Base-by-base conservation (phyloP, 2,329 filamentous ascomycete genomes). In the Fusarium longipes region DNA sequence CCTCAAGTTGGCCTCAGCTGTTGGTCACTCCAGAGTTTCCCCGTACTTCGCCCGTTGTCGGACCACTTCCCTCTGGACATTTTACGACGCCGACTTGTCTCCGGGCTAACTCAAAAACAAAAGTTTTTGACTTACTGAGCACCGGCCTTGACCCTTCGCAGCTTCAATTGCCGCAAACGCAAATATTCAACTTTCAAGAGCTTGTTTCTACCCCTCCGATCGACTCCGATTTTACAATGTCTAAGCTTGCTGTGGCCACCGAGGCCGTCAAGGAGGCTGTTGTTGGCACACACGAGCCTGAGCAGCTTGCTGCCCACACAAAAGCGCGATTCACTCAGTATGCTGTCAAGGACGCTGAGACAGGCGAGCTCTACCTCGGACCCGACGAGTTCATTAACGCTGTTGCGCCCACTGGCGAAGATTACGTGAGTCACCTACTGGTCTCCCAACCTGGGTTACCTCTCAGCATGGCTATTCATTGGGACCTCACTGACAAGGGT, bases 331-430 rank as follows among this genome's bases (percentile, higher is more conserved):
- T 98, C 80, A 80, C 89, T 72, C 87, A 87, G 75, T 84, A 94
- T 82, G 93, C 96, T 38, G 81, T 86, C 75, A 91, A 90, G 77
- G 93, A 97, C 75, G 83, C 90, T 63, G 84, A 88, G 71, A 86
- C 89, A 11, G 94, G 91, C 59, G 93, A 97, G 74, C 83, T 89
- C 57, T 93, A 87, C 76, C 91, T 99, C 87, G 89, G 86, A 43
- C 87, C 91, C 65, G 88, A 94, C n/a, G 88, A 96, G 77, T 99
- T 99, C 78, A 88, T 97, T 73, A 85, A 94, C 75, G 95, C 95
- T 27, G 89, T 99, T 81, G 94, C 93, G 72, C 96, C 96, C 7
- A 85, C 86, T 45, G 85, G 89, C 61, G 93, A 97, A 80, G 93
- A 98, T 82, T 98, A 96, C 81, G 95, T 97, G 83, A 88, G 92